Conservation (phyloP, 2,329 filamentous ascomycete species). For the Westerdykella sp. region DNA sequence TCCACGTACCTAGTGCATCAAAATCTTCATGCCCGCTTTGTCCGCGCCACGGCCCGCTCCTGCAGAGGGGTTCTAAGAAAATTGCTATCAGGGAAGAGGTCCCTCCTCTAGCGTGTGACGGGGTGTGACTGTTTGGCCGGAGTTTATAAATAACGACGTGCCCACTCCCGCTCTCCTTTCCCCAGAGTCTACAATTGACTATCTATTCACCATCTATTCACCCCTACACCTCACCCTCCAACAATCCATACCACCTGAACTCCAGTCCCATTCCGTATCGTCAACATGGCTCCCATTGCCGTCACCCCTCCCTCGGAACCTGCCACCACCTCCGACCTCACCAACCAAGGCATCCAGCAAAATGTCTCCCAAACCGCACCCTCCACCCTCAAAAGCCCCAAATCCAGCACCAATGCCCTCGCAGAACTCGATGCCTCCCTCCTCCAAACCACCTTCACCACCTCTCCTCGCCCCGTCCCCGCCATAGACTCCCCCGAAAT, state of each 20-base stretch:
- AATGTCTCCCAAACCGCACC: slow-evolving; percentile 27
- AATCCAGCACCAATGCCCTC: slow-evolving; percentile 20
- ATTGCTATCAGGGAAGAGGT: no score
- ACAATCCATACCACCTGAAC: background rate
- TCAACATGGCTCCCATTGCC: slow-evolving; percentile 28
- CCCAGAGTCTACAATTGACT: no score
- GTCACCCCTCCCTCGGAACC: slow-evolving; percentile 22
- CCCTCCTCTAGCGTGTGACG: no score
- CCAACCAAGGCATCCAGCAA: slow-evolving; percentile 26
- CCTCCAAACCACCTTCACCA: slow-evolving; percentile 38
- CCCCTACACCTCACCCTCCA: background rate
- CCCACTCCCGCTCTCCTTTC: no score
- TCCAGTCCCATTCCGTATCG: background rate
- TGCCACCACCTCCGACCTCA: slow-evolving; percentile 26
- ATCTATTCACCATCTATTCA: background rate
- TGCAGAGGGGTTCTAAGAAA: no score
- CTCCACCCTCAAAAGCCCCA: slow-evolving; percentile 13
- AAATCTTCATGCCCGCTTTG: no score
- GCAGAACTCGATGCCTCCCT: slow-evolving; percentile 41
- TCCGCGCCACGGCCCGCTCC: no score
- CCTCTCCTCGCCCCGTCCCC: slow-evolving; percentile 39
- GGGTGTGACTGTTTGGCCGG: no score
- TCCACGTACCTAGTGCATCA: no score
- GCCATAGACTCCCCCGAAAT: slow-evolving; percentile 36
- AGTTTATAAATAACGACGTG: no score